A percentile compares a stretch with the other conserved stretches of the same genome.
Conservation (phyloP, 2,329 filamentous ascomycete genomes). For the Cyphellophora attinorum region DNA sequence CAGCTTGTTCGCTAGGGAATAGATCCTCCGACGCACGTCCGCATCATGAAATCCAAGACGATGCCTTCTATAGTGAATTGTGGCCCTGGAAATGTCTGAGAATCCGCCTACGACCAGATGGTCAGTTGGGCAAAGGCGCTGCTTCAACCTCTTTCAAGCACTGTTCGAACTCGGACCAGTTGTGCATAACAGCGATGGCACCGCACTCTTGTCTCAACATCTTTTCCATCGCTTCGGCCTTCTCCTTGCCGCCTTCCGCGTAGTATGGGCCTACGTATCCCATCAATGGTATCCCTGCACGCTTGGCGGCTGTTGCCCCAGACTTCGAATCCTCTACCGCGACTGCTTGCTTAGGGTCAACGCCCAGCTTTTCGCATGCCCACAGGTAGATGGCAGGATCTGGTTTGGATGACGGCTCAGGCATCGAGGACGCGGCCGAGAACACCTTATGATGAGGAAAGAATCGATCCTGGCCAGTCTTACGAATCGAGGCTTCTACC, state of each 20-base stretch:
- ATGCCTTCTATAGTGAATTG: no score
- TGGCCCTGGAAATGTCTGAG: no score
- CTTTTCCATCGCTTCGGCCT: constrained; percentile 63
- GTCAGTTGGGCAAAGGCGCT: not conserved
- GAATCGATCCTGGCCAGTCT: constrained; percentile 71
- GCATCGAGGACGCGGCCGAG: constrained; percentile 71
- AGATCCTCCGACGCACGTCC: no score
- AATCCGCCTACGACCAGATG: no score
- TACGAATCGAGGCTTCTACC: constrained; percentile 69
- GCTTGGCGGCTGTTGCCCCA: constrained; percentile 67
- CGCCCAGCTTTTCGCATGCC: constrained; percentile 65
- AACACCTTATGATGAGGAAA: constrained; percentile 68
- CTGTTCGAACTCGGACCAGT: constrained; percentile 27
- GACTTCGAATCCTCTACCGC: constrained; percentile 87
- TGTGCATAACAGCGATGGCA: constrained; percentile 39
- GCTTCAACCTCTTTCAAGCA: not conserved
- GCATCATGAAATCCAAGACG: no score
- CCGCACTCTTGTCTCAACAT: constrained; percentile 47
- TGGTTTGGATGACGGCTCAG: constrained; percentile 75
- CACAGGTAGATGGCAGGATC: constrained; percentile 86
- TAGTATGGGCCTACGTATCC: constrained; percentile 78
- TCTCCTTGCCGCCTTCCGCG: constrained; percentile 53
- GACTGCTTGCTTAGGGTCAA: constrained; percentile 61
- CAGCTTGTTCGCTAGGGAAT: no score
- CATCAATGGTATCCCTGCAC: constrained; percentile 71